These are phyloP conservation scores for Sphagnum fallax DNA, from an alignment of 228 moss, liverwort and hornwort species.

Conservation along the genomic window DNA sequence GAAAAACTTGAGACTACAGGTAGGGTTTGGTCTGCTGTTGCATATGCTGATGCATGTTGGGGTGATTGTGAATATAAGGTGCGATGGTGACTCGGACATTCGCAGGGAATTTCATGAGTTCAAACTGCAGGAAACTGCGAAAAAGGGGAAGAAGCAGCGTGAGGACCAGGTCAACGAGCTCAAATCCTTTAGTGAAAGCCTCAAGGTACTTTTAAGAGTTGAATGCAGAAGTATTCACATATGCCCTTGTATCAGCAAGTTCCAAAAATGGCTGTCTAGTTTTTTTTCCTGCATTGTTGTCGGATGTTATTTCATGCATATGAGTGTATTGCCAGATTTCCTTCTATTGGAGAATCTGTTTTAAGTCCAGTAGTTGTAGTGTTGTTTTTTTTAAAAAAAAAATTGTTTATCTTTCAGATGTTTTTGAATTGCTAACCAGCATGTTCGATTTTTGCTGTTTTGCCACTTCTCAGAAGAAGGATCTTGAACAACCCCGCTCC, in stretches of 20 bases:
- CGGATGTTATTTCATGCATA: neutral
- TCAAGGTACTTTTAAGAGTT: slow-evolving; percentile 41
- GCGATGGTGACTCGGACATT: slow-evolving; percentile 14
- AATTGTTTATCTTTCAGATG: too few relatives aligned
- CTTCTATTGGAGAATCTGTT: too few relatives aligned
- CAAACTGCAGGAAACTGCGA: slow-evolving; percentile 60
- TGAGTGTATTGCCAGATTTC: too few relatives aligned
- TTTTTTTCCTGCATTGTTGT: neutral
- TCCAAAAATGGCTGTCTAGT: neutral
- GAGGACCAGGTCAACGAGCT: slow-evolving; percentile 65
- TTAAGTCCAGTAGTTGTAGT: too few relatives aligned
- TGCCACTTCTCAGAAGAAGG: slow-evolving; percentile 43
- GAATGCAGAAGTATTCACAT: neutral
- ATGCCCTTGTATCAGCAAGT: too few relatives aligned
- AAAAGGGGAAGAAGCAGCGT: slow-evolving; percentile 62
- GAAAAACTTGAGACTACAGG: too few relatives aligned
- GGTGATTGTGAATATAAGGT: slow-evolving; percentile 10
- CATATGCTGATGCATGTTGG: slow-evolving; percentile 4
- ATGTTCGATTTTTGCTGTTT: too few relatives aligned
- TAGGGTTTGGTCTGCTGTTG: slow-evolving; percentile 2
- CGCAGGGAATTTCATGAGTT: slow-evolving; percentile 79
- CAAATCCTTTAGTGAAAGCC: slow-evolving; percentile 68
- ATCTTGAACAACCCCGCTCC: slow-evolving; percentile 59
- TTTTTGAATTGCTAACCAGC: too few relatives aligned
- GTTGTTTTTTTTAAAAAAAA: too few relatives aligned